Conservation (phyloP, 2,329 filamentous ascomycete species). For the Aspergillus udagawae region DNA sequence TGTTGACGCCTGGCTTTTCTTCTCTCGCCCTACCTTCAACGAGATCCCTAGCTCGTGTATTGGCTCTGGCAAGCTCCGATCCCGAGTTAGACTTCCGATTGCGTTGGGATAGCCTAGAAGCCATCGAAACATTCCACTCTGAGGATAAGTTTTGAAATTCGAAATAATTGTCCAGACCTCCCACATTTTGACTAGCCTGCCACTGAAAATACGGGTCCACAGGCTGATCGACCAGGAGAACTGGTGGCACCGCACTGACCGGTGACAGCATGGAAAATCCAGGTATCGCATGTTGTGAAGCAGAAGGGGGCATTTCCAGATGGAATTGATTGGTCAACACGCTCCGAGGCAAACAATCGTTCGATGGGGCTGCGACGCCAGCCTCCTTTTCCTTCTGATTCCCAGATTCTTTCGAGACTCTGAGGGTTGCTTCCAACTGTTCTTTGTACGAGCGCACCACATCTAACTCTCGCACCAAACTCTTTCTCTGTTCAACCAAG, state of each 20-base stretch:
- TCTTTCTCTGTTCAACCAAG: constrained; percentile 34
- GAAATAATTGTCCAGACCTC: neutral
- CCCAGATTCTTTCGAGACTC: constrained; percentile 5
- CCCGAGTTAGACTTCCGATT: neutral
- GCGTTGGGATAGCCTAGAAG: neutral
- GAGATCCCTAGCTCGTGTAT: neutral
- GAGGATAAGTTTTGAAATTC: neutral
- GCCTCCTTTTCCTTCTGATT: neutral
- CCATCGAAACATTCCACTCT: neutral
- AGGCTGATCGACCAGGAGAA: neutral
- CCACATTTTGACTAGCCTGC: neutral
- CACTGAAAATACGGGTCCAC: neutral
- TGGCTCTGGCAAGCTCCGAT: neutral
- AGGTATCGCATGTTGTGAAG: neutral
- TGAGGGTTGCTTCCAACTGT: constrained; percentile 26
- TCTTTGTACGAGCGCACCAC: constrained; percentile 34
- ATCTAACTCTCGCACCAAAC: constrained; percentile 36
- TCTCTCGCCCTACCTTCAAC: neutral
- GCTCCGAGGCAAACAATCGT: neutral
- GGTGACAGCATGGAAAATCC: neutral
- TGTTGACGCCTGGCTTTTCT: neutral
- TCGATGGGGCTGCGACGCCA: neutral
- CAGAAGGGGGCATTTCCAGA: neutral
- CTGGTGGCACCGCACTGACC: neutral
- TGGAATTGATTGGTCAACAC: neutral